Base-by-base conservation (phyloP, 2,329 filamentous ascomycete species). In the Ophiostoma sp. region DNA sequence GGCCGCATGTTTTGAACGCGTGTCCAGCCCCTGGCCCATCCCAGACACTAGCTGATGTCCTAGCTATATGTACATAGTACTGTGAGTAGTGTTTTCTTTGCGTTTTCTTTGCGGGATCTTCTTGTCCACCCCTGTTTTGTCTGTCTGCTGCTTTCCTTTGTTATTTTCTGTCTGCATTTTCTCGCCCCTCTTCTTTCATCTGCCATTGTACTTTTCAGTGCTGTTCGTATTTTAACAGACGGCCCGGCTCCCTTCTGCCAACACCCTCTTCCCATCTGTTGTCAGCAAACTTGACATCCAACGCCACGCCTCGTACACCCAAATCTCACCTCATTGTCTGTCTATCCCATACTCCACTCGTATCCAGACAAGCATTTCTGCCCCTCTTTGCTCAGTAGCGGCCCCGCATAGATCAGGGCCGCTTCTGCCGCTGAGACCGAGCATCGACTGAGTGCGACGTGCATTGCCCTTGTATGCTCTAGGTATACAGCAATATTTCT, bases 311-410 rank as follows among this genome's bases (percentile, higher is more conserved):
- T 27, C 10, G 10, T 10, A 57, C 11, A 23, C 8, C 27, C n/a
- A 23, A 5, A 27, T 10, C 10, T 57, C 52, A 52, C 15, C 10
- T 64, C 62, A 39, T 6, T 36, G 20, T 35, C 60, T 33, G 11
- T 33, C 4, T 39, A 23, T 36, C 10, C 8, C 62, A 23, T 15
- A 36, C 23, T 33, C 33, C 62, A 36, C 17, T 65, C 62, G 35
- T 36, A 65, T 65, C 5, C 20, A 65, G 62, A 65, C 62, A 65
- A 65, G 62, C 62, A 65, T 65, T 65, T 62, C 20, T 39, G 62
- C 62, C 62, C 62, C 62, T 65, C 62, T 36, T 39, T 11, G 35
- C 62, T 65, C 33, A 64, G 60, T 36, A 64, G 60, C 60, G 60
- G 60, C 33, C 27, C 60, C 60, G 60, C 60, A 64, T 54, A 31